phyloP scores from a whole-genome alignment of 2,329 filamentous ascomycete species.

The Ambrosiella xylebori region DNA sequence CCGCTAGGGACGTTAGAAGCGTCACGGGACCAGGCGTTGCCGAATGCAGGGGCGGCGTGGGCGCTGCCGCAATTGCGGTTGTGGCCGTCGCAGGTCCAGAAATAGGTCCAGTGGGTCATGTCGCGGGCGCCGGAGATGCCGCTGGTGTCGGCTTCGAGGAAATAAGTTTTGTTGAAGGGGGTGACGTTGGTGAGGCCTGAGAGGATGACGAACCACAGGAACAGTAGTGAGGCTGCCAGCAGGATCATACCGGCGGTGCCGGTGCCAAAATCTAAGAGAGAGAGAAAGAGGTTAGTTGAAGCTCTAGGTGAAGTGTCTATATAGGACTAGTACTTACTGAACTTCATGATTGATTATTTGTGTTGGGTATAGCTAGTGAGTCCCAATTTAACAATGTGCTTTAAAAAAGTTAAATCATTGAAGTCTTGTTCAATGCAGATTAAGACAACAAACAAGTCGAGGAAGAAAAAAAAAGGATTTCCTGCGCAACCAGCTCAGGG shows the following conservation, averaged over 20 bases:
- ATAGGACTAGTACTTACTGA: not conserved
- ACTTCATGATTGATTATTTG: not conserved
- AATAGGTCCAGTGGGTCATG: constrained; percentile 75
- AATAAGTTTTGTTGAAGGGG: constrained; percentile 61
- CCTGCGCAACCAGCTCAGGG: too few species aligned
- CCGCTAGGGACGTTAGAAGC: constrained; percentile 26
- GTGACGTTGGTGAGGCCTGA: constrained; percentile 31
- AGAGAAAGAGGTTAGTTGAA: not conserved
- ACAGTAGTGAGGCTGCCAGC: constrained; percentile 32
- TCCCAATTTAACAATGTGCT: not conserved
- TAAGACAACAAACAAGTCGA: too few species aligned
- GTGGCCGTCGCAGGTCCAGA: constrained; percentile 56
- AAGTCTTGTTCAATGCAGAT: too few species aligned
- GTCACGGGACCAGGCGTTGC: constrained; percentile 47
- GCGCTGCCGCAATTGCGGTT: constrained; percentile 47
- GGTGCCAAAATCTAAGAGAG: not conserved
- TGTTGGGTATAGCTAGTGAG: not conserved
- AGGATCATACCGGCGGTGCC: constrained; percentile 23
- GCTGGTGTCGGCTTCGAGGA: constrained; percentile 62
- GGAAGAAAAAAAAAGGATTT: too few species aligned
- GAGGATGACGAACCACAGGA: constrained; percentile 44
- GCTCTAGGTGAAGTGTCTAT: not conserved
- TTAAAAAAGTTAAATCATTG: too few species aligned
- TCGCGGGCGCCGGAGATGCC: constrained; percentile 52
- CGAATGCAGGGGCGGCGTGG: constrained; percentile 48